These are phyloP conservation scores for Rheum nobile DNA, from an alignment of 148 eudicot genomes.

Conservation along the genomic window DNA sequence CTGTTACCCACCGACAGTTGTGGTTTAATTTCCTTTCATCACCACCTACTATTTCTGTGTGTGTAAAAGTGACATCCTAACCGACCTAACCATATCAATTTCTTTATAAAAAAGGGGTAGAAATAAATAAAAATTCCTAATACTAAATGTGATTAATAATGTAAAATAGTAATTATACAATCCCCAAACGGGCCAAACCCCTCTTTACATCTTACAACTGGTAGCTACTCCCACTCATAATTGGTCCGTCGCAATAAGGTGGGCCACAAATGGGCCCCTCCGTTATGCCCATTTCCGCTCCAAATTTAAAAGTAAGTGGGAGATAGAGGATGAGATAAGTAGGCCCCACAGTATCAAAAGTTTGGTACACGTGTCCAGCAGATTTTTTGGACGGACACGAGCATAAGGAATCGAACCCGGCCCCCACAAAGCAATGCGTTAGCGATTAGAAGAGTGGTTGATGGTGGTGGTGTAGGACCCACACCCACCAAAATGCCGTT, in stretches of 20 bases:
- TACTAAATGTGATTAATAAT: too few species aligned
- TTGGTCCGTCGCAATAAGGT: neutral
- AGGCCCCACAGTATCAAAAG: neutral
- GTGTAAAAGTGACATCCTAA: neutral
- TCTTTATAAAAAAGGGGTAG: neutral
- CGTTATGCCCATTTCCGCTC: neutral
- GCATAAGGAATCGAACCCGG: neutral
- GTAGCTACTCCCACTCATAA: neutral
- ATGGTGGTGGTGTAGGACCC: neutral
- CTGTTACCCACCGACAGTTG: slow-evolving; percentile 3
- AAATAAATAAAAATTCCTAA: too few species aligned
- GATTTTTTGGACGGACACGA: neutral
- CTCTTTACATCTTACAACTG: neutral
- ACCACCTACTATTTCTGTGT: neutral
- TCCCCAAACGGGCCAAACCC: neutral
- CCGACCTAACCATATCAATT: neutral
- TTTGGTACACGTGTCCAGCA: neutral
- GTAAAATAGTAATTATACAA: too few species aligned
- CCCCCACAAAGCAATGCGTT: neutral
- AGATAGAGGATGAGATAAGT: neutral
- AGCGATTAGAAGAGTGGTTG: neutral
- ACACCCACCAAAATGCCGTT: slow-evolving; percentile 9
- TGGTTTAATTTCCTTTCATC: neutral
- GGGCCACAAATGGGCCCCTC: neutral
- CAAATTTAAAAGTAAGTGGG: neutral